Evolutionary conservation across 768 basidiomycete genomes (phyloP).

Genomic region (Chlorophyllum brunneum): DNA sequence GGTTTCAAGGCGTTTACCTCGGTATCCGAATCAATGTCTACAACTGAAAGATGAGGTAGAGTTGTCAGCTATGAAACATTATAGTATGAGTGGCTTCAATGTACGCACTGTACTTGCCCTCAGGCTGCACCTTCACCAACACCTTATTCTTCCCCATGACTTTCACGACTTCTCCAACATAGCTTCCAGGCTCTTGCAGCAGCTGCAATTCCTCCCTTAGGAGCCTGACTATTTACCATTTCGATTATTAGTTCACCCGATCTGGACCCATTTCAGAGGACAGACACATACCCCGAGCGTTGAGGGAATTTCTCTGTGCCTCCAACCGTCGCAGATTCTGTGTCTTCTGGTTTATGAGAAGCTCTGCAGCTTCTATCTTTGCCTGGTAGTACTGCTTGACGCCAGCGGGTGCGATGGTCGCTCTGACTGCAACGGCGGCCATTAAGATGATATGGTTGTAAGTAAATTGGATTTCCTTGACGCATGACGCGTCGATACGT

Average conservation of each 20-base stretch:
- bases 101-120: constrained; percentile 97
- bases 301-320: constrained; percentile 95
- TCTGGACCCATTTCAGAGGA: no score
- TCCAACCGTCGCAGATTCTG: constrained; percentile 94
- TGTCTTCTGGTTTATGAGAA: constrained; percentile 93
- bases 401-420: constrained; percentile 51
- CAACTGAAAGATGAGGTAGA: constrained; percentile 49
- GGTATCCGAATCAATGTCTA: constrained; percentile 89
- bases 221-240: constrained; percentile 61
- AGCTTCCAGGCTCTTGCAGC: constrained; percentile 92
- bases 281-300: constrained; percentile 71
- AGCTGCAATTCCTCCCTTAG: constrained; percentile 90
- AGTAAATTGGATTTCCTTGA: neutral
- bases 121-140: constrained; percentile 95
- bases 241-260: neutral
- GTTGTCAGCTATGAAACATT: neutral
- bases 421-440: constrained; percentile 32
- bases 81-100: neutral
- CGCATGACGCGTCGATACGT: constrained; percentile 10
- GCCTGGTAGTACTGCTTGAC: constrained; percentile 92
- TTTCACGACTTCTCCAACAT: constrained; percentile 97
- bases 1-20: constrained; percentile 77
- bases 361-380: constrained; percentile 91
- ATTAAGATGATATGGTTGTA: constrained; percentile 18
- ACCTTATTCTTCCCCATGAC: constrained; percentile 99